A percentile compares a stretch with the other conserved stretches of the same genome.
Conservation (phyloP, 768 basidiomycete species). For the Pluteus cervinus region DNA sequence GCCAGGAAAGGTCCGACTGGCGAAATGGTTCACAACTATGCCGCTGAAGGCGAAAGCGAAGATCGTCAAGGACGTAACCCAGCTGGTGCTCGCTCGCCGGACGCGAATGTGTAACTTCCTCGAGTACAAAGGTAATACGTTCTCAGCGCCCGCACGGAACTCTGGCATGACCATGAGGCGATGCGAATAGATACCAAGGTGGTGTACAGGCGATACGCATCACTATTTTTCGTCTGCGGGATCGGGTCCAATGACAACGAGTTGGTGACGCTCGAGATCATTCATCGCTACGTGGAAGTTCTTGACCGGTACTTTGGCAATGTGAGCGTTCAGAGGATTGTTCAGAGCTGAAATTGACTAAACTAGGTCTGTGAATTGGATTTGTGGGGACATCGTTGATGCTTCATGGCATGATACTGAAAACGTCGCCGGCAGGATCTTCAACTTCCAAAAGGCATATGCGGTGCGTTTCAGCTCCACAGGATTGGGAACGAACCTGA, state of each 20-base stretch:
- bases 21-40: conserved; percentile 98
- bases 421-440: conserved; percentile 87
- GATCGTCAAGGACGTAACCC: conserved; percentile 99
- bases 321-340: conserved; percentile 37
- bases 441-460: conserved; percentile 99
- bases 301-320: conserved; percentile 92
- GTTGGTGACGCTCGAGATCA: conserved; percentile 87
- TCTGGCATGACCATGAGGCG: conserved; percentile 1
- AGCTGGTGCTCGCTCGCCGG: conserved; percentile 89
- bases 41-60: conserved; percentile 87
- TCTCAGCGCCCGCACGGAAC: conserved; percentile 2
- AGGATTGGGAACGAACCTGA: conserved; percentile 2
- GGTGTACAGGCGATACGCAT: conserved; percentile 94
- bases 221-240: conserved; percentile 93
- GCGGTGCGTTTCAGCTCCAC: conserved; percentile 46
- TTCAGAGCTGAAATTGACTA: conserved; percentile 17
- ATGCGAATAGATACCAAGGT: conserved; percentile 86
- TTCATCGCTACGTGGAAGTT: conserved; percentile 94
- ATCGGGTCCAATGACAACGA: conserved; percentile 88
- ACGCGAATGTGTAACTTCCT: conserved; percentile 99
- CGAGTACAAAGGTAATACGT: conserved; percentile 85
- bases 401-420: conserved; percentile 12
- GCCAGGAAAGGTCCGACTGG: conserved; percentile 90
- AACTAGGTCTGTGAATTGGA: conserved; percentile 87
- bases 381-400: conserved; percentile 55